Percentiles rank a stretch among this genome's conserved stretches.
Evolutionary conservation across 805 yeast species (phyloP).

Genomic region (Candida krabiensis): DNA sequence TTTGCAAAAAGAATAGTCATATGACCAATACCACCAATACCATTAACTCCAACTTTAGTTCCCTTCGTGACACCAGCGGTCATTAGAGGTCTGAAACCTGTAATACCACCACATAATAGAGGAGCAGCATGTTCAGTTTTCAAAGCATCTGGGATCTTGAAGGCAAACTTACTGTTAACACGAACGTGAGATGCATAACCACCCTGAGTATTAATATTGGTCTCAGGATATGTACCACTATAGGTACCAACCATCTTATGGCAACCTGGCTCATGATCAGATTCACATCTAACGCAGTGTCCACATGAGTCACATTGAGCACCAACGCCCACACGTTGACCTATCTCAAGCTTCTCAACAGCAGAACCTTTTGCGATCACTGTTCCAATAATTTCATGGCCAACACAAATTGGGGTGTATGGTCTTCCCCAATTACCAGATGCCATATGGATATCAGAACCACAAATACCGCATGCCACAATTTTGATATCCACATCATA

Average conservation of each 20-base stretch:
- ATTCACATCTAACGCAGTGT: slow-evolving; percentile 40
- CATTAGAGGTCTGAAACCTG: slow-evolving; percentile 50
- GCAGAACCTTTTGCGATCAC: slow-evolving; percentile 40
- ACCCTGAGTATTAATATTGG: slow-evolving; percentile 46
- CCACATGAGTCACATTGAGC: slow-evolving; percentile 42
- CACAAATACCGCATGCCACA: slow-evolving; percentile 50
- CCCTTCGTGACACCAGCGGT: slow-evolving; percentile 46
- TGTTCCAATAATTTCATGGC: slow-evolving; percentile 48
- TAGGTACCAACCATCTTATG: slow-evolving; percentile 49
- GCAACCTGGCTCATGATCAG: slow-evolving; percentile 50
- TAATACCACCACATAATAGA: slow-evolving; percentile 56
- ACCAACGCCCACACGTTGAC: slow-evolving; percentile 54
- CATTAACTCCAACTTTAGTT: slow-evolving; percentile 49
- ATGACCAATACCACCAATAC: slow-evolving; percentile 49
- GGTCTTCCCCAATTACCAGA: slow-evolving; percentile 42
- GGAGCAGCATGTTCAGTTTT: slow-evolving; percentile 49
- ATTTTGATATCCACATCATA: slow-evolving; percentile 42
- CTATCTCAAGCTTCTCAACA: slow-evolving; percentile 39
- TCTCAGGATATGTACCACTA: slow-evolving; percentile 42
- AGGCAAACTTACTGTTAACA: slow-evolving; percentile 44
- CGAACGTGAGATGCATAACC: slow-evolving; percentile 51
- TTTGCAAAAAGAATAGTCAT: slow-evolving; percentile 52
- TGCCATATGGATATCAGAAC: slow-evolving; percentile 51
- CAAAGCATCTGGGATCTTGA: slow-evolving; percentile 48
- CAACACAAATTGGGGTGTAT: slow-evolving; percentile 32